Evolutionary conservation across 176 grass and related monocot genomes (phyloP).

Genomic region (Puccinellia tenuiflora): DNA sequence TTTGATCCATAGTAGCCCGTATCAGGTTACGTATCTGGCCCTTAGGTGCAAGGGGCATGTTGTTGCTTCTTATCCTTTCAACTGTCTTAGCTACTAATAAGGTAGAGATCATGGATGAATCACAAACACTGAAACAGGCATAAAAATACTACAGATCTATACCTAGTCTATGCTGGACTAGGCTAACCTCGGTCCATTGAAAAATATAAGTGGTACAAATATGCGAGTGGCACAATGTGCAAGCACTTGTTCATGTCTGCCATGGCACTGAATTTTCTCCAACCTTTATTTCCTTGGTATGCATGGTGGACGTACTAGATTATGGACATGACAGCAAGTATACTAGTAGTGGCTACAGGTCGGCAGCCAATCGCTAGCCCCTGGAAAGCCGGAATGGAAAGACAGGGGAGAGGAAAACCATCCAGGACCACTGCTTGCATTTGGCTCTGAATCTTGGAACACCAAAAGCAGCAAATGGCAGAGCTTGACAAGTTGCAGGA

Average conservation of each 20-base stretch:
- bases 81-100: not conserved
- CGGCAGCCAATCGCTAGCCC: not conserved
- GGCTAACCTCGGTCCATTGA: slow-evolving; percentile 1
- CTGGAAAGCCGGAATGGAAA: slow-evolving; percentile 29
- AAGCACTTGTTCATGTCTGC: slow-evolving; percentile 44
- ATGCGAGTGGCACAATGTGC: slow-evolving; percentile 6
- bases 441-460: slow-evolving; percentile 46
- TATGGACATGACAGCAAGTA: slow-evolving; percentile 3
- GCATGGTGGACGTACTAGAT: slow-evolving; percentile 10
- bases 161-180: not conserved
- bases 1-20: not conserved
- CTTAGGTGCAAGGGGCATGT: not conserved
- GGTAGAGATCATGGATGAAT: not conserved
- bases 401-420: slow-evolving; percentile 15
- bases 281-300: not conserved
- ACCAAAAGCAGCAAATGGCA: slow-evolving; percentile 55
- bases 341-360: not conserved
- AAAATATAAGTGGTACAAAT: not conserved
- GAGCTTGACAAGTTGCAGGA: slow-evolving; percentile 21
- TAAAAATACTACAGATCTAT: not conserved
- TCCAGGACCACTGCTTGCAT: slow-evolving; percentile 39
- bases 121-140: not conserved
- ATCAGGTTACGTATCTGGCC: not conserved
- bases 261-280: slow-evolving; percentile 13
- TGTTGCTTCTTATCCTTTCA: not conserved